These are phyloP conservation scores for Limtongia smithiae DNA, from an alignment of 805 yeast genomes.

Conservation along the genomic window DNA sequence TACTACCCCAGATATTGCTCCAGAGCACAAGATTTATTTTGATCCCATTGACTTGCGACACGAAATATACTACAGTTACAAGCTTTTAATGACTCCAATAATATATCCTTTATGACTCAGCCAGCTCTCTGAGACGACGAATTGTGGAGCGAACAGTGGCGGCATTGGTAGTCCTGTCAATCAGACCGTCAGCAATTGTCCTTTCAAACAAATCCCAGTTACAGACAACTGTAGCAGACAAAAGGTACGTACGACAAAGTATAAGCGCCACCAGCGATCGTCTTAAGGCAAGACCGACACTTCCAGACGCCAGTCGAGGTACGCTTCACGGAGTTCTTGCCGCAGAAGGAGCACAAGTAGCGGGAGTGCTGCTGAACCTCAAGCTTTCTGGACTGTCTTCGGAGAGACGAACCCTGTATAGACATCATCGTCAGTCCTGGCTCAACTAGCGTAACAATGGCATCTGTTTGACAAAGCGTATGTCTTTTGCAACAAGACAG, in stretches of 20 bases:
- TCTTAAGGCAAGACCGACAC: slow-evolving; percentile 91
- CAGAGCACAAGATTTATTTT: neutral
- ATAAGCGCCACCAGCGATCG: slow-evolving; percentile 99
- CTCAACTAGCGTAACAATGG: neutral
- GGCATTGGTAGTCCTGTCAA: slow-evolving; percentile 92
- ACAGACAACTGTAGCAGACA: neutral
- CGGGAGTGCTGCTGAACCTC: slow-evolving; percentile 98
- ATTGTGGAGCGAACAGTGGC: slow-evolving; percentile 99
- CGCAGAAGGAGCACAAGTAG: slow-evolving; percentile 99
- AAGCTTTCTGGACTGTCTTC: slow-evolving; percentile 99
- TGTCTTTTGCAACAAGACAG: neutral
- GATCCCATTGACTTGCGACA: too few relatives aligned
- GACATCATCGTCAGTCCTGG: neutral
- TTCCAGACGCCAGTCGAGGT: slow-evolving; percentile 98
- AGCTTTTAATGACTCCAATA: slow-evolving; percentile 6
- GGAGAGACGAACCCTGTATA: slow-evolving; percentile 85
- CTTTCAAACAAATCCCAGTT: neutral
- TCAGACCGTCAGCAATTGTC: neutral
- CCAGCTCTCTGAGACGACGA: slow-evolving; percentile 99
- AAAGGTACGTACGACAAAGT: slow-evolving; percentile 59
- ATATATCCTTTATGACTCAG: slow-evolving; percentile 76
- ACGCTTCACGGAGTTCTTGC: slow-evolving; percentile 97
- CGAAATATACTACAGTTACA: neutral
- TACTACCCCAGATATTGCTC: slow-evolving; percentile 6
- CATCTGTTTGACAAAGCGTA: neutral